Conservation (phyloP, 768 basidiomycete species). For the Lactifluus rugatus region DNA sequence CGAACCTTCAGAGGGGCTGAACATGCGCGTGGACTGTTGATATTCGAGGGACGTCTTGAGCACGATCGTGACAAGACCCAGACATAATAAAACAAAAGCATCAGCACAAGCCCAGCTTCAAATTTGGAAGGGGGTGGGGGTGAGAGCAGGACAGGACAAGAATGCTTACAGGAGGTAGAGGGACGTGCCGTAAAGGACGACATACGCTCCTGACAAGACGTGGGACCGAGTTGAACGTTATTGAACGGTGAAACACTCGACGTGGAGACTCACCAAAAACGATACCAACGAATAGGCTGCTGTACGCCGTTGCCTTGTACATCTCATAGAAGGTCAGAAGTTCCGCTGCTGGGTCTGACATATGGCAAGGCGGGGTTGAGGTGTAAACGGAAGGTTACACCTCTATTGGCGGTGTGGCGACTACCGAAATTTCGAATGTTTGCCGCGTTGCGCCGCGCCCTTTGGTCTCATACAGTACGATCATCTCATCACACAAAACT, state of each 20-base stretch:
- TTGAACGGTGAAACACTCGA: neutral
- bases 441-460: no score
- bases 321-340: slow-evolving; percentile 1
- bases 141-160: neutral
- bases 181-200: slow-evolving; percentile 6
- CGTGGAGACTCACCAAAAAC: slow-evolving; percentile 3
- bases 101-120: neutral
- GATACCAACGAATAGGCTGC: slow-evolving; percentile 4
- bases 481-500: no score
- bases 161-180: slow-evolving; percentile 11
- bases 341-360: neutral
- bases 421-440: no score
- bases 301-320: neutral
- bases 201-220: slow-evolving; percentile 3
- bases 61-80: slow-evolving; percentile 5
- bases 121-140: no score
- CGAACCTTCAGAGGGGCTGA: neutral
- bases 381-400: neutral
- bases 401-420: neutral
- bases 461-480: no score
- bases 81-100: neutral
- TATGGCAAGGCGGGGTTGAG: neutral
- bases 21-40: neutral
- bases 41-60: slow-evolving; percentile 5
- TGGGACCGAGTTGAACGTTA: neutral